phyloP scores from a whole-genome alignment of 441 rosid species.

The Adansonia gregorii region DNA sequence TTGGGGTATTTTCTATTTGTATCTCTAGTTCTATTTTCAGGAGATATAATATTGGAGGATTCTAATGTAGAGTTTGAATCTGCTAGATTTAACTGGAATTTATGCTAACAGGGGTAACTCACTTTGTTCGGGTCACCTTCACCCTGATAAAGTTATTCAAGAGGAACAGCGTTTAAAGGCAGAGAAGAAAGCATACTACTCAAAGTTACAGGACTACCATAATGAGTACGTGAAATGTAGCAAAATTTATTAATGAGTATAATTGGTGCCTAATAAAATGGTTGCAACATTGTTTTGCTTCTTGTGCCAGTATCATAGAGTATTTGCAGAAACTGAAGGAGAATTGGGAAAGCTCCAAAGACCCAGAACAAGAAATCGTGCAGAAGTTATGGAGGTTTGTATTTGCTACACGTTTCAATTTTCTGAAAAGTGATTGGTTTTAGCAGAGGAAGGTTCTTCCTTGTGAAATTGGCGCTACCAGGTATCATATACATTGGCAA shows the following conservation, averaged over 20 bases:
- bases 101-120: slow-evolving; percentile 74
- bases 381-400: slow-evolving; percentile 71
- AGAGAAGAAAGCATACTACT: slow-evolving; percentile 59
- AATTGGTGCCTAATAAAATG: slow-evolving; percentile 19
- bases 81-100: slow-evolving; percentile 36
- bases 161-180: slow-evolving; percentile 57
- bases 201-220: slow-evolving; percentile 73
- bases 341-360: slow-evolving; percentile 72
- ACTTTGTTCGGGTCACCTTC: slow-evolving; percentile 75
- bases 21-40: neutral
- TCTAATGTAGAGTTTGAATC: slow-evolving; percentile 14
- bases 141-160: slow-evolving; percentile 74
- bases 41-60: neutral
- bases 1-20: neutral
- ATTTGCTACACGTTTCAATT: slow-evolving; percentile 23
- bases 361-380: slow-evolving; percentile 66
- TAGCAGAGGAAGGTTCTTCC: slow-evolving; percentile 23
- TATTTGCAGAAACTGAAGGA: slow-evolving; percentile 74
- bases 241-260: neutral
- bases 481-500: neutral
- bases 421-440: slow-evolving; percentile 8
- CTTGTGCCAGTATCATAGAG: slow-evolving; percentile 70
- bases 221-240: slow-evolving; percentile 60
- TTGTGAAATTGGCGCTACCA: neutral
- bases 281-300: slow-evolving; percentile 37